Evolutionary conservation across 345 rosid species (phyloP).

Genomic region (Salix koriyanagi): DNA sequence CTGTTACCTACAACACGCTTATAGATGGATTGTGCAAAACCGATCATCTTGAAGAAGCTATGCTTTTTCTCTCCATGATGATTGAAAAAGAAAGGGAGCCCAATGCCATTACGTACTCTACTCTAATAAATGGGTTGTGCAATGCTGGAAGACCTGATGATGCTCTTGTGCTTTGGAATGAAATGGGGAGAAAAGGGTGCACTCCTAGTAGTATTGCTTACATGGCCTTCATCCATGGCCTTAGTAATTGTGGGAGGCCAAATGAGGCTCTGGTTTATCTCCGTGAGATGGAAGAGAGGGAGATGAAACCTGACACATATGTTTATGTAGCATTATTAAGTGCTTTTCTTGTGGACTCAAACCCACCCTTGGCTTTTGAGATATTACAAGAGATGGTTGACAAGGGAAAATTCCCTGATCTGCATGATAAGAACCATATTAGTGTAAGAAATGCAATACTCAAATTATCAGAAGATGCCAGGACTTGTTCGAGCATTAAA

Average conservation of each 20-base stretch:
- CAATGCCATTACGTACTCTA: conserved; percentile 67
- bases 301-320: conserved; percentile 62
- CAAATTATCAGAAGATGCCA: conserved; percentile 48
- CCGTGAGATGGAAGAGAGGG: conserved; percentile 55
- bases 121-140: conserved; percentile 68
- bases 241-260: conserved; percentile 68
- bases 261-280: conserved; percentile 51
- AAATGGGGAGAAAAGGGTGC: conserved; percentile 55
- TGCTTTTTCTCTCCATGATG: conserved; percentile 57
- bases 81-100: conserved; percentile 50
- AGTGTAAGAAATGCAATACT: conserved; percentile 41
- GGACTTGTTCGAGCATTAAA: conserved; percentile 46
- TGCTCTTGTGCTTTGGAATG: conserved; percentile 66
- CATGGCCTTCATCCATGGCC: conserved; percentile 72
- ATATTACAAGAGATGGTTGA: conserved; percentile 56
- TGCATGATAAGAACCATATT: conserved; percentile 42
- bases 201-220: conserved; percentile 51
- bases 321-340: conserved; percentile 49
- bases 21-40: conserved; percentile 84
- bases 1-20: conserved; percentile 63
- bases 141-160: conserved; percentile 61
- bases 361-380: conserved; percentile 48
- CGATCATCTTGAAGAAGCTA: conserved; percentile 47
- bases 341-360: conserved; percentile 42
- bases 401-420: conserved; percentile 45